Base-by-base conservation (phyloP, 2,329 filamentous ascomycete species). In the Nannizziopsis arthrosporioides region DNA sequence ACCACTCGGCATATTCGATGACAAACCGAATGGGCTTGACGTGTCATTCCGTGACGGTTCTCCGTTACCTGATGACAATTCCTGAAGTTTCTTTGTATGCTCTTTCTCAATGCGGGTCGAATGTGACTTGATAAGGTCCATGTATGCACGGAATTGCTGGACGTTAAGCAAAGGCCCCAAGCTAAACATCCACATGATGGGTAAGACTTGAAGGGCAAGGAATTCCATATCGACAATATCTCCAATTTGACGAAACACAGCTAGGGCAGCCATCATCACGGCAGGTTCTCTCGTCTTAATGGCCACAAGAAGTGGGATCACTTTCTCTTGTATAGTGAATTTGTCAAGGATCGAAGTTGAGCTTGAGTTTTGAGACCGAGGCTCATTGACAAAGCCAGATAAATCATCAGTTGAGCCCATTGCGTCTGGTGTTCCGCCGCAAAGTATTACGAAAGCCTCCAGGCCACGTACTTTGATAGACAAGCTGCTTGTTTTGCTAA, bases 241-340 rank as follows among this genome's bases (percentile, higher is more conserved):
- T 7, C 88, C 88, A 22, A 98, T 82, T 42, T 94, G 84, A 43
- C 78, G 79, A 55, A 96, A 80, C 1, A 95, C 87, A 48, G 82
- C 82, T 31, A 96, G 72, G 0, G 88, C 84, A 5, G 90, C 89
- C 73, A 96, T 84, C 85, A 96, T 96, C 8, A 98, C 92, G 6
- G 88, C 89, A 0, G 92, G 92, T 63, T 98, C 92, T 62, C 94
- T 96, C 0, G 92, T 98, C 67, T 94, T 96, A 69, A 98, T 96
- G 1, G 75, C 88, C 60, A 85, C 88, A 52, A 98, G 74, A 3
- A 96, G 70, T 0, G 92, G 92, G 0, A 96, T 78, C 31, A 98
- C 85, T 70, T 95, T 96, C 63, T 98, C 92, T 63, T 98, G 92
- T 69, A 98, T 90, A 0, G 92, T 96, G 61, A 92, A 96, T 64